Evolutionary conservation across 257 asterid species (phyloP), one percentile per base, ranked within the genome.

Genomic region (Nicotiana benthamiana): DNA sequence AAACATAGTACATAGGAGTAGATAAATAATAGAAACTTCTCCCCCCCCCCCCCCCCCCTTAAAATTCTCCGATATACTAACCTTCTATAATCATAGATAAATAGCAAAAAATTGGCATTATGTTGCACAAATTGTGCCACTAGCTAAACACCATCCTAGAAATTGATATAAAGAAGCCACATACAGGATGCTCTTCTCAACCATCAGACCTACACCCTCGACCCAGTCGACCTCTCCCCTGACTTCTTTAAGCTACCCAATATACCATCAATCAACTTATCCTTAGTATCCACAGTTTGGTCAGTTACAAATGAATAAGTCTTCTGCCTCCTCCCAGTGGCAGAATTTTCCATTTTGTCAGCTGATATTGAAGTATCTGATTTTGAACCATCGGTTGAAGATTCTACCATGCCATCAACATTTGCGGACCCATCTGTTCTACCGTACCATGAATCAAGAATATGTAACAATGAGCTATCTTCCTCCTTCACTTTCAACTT

Each of bases 381-480:
- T 75, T 79, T 79, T 15, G 83, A 76, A 70, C 68, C 79, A 76
- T 59, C 62, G 36, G n/a, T 77, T 18, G 81, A 54, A 26, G 81
- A 57, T 72, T 83, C 89, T 17, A 61, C 46, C 34, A 16, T 51
- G 1, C 24, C 80, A n/a, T 70, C 79, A 20, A 4, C 83, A 51
- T 68, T 66, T 51, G 57, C 79, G 15, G 83, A 48, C 24, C 54
- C 79, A 15, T 79, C 90, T 80, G 82, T 86, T 80, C 81, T 54
- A 64, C 83, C 32, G 67, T 87, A 83, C 94, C 92, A 93, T 2
- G 90, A 80, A 78, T 91, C 94, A 63, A 95, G 99, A 89, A 93
- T 89, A 84, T 89, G 87, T 78, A 95, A 28, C 54, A 95, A 83
- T 24, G 93, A 83, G 81, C 97, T 90, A 6, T 86, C 89, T 18